phyloP scores from a whole-genome alignment of 805 yeast species.

The Cyberlindnera samutprakarnensis region DNA sequence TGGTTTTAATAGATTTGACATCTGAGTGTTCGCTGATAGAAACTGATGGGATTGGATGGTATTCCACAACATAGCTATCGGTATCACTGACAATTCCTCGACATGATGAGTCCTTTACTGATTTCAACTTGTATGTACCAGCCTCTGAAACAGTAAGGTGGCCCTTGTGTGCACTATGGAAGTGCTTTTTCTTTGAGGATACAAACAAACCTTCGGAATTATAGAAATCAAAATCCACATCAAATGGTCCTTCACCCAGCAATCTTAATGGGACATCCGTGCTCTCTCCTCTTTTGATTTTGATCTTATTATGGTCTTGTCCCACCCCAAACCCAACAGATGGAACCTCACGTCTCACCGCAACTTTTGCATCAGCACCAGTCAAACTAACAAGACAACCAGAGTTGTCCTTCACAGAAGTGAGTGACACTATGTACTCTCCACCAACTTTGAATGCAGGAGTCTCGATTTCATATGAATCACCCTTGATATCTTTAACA shows the following conservation, averaged over 20 bases:
- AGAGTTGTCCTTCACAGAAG: conserved; percentile 64
- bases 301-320: conserved; percentile 28
- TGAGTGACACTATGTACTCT: conserved; percentile 54
- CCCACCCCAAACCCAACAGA: conserved; percentile 36
- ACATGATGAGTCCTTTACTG: conserved; percentile 45
- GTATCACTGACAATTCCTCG: conserved; percentile 34
- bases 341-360: conserved; percentile 68
- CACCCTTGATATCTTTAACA: conserved; percentile 31
- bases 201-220: conserved; percentile 23
- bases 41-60: conserved; percentile 40
- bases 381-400: conserved; percentile 70
- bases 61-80: conserved; percentile 31
- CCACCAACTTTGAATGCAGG: conserved; percentile 63
- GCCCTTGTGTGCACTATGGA: conserved; percentile 23
- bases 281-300: conserved; percentile 55
- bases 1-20: conserved; percentile 16
- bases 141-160: conserved; percentile 30
- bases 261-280: conserved; percentile 53
- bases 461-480: conserved; percentile 38
- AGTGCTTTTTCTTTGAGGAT: conserved; percentile 14
- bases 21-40: conserved; percentile 28
- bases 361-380: conserved; percentile 55
- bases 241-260: conserved; percentile 51
- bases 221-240: conserved; percentile 27
- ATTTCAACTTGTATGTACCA: conserved; percentile 40